phyloP scores from a whole-genome alignment of 352 stramenopile species.

The Albugo candida region DNA sequence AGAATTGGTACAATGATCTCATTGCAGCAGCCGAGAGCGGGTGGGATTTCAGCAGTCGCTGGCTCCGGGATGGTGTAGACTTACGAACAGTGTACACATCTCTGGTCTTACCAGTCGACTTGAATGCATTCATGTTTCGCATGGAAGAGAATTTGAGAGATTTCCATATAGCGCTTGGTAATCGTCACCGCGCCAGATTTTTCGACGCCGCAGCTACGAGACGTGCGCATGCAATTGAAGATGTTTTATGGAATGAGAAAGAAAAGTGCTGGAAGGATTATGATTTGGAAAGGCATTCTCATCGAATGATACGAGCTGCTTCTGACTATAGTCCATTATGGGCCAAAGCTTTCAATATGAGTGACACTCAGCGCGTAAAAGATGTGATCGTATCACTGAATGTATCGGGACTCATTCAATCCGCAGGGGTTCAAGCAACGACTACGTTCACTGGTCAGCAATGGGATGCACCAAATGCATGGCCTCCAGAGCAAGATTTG shows the following conservation, averaged over 20 bases:
- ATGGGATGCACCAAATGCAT: slow-evolving; percentile 76
- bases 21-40: slow-evolving; percentile 73
- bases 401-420: slow-evolving; percentile 34
- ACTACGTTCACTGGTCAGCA: slow-evolving; percentile 56
- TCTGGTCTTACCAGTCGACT: slow-evolving; percentile 57
- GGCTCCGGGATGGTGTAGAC: slow-evolving; percentile 34
- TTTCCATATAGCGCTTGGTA: slow-evolving; percentile 31
- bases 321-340: slow-evolving; percentile 65
- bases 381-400: slow-evolving; percentile 26
- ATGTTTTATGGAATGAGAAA: slow-evolving; percentile 43
- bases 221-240: slow-evolving; percentile 35
- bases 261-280: slow-evolving; percentile 52
- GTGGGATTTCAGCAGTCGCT: slow-evolving; percentile 82
- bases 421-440: slow-evolving; percentile 49
- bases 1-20: slow-evolving; percentile 66
- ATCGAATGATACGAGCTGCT: slow-evolving; percentile 27
- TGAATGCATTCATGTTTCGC: slow-evolving; percentile 70
- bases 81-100: slow-evolving; percentile 56
- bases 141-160: slow-evolving; percentile 54
- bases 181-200: slow-evolving; percentile 18
- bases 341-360: slow-evolving; percentile 38
- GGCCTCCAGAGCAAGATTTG: slow-evolving; percentile 69
- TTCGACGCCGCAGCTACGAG: slow-evolving; percentile 22
- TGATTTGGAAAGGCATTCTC: slow-evolving; percentile 21
- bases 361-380: slow-evolving; percentile 21